Evolutionary conservation across 2,329 filamentous ascomycete genomes (phyloP).

Genomic region (Xylaria sp.): DNA sequence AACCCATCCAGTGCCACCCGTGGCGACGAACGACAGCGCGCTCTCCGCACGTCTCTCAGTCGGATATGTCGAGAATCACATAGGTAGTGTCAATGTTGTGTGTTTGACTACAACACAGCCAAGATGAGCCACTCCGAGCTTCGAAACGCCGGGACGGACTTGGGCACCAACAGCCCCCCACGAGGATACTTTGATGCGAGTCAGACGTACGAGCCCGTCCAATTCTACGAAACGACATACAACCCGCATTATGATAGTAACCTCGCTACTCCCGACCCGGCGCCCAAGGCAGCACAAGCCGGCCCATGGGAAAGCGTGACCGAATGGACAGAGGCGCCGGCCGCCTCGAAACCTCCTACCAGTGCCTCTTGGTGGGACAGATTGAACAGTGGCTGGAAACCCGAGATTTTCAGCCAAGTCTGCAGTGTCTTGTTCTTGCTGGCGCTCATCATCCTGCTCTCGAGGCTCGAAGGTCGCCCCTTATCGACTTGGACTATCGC

Average conservation of each 20-base stretch:
- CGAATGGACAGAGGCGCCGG: background rate
- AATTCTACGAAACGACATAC: constrained; percentile 11
- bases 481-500: constrained; percentile 31
- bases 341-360: constrained; percentile 1
- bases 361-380: constrained; percentile 13
- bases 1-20: background rate
- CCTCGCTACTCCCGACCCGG: background rate
- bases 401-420: constrained; percentile 24
- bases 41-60: background rate
- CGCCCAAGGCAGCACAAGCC: background rate
- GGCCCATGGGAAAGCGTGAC: constrained; percentile 3
- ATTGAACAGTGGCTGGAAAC: constrained; percentile 18
- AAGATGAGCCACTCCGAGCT: background rate
- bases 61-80: background rate
- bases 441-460: constrained; percentile 33
- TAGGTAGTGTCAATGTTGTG: background rate
- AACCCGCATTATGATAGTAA: background rate
- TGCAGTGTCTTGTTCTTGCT: constrained; percentile 25
- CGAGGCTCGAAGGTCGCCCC: constrained; percentile 24
- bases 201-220: constrained; percentile 12
- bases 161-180: background rate
- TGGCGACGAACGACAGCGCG: background rate
- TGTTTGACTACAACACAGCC: background rate
- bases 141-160: background rate
- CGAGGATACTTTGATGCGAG: background rate